Evolutionary conservation across 129 eudicot species (phyloP), one percentile per base, ranked within the genome.

Genomic region (Mikania micrantha): DNA sequence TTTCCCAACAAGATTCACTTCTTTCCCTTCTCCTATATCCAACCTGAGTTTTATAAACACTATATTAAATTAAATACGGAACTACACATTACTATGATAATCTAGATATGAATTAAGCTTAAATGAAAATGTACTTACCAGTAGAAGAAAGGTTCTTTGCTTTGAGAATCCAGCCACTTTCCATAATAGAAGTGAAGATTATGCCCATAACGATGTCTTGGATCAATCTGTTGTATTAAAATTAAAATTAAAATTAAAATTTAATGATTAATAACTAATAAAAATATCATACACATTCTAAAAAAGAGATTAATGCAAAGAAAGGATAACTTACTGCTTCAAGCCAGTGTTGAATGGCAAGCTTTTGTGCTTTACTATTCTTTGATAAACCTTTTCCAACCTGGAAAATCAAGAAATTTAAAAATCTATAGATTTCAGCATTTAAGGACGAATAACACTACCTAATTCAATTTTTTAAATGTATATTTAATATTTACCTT

Each of bases 161-260:
- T 87, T 69, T 83, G 90, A 67, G 95, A 84, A 40, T 87, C 78
- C 63, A 87, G 77, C 99, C 99, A 94, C 11, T 84, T 82, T 47
- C 67, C 81, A 21, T 94, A 94, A 70, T 94, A 94, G 63, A 89
- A 85, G 73, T 90, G 95, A 48, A 94, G 85, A 70, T 94, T 94
- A 75, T 94, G 99, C 21, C 99, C 99, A 64, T 94, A 94, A 17
- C 99, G 97, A 78, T 94, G 99, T 69, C 99, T 78, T 49, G 99
- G 99, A 76, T 94, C 99, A 78, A 94, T 94, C 99, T 94, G 88
- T 71, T 70, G 12, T 39, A 58, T 22, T n/a, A n/a, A n/a, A n/a
- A n/a, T n/a, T n/a, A n/a, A 74, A 47, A 13, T 10, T 19, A 48
- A 50, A 32, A 31, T 40, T 7, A 27, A 9, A 66, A n/a, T n/a